Percentiles rank a stretch among this genome's conserved stretches.
Conservation (phyloP, 2,329 filamentous ascomycete species). For the Alternaria dauci region DNA sequence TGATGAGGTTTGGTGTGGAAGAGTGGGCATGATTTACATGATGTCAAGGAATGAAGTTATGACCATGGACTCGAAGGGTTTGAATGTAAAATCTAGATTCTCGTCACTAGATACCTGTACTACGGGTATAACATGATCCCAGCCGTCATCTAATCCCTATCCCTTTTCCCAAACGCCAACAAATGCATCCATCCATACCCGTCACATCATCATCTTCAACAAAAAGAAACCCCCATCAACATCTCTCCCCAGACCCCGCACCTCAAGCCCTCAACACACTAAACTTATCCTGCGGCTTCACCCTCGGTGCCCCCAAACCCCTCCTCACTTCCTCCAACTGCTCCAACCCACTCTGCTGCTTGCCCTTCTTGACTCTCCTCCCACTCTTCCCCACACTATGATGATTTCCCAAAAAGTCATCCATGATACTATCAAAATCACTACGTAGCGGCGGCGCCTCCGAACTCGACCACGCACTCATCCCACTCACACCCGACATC, state of each 20-base stretch:
- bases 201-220: neutral
- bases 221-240: neutral
- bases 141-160: neutral
- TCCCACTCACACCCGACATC: conserved; percentile 50
- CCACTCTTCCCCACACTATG: conserved; percentile 70
- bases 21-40: neutral
- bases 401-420: conserved; percentile 85
- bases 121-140: conserved; percentile 1
- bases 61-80: neutral
- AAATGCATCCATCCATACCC: conserved; percentile 1
- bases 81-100: neutral
- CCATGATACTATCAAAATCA: conserved; percentile 90
- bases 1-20: too few relatives aligned
- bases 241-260: neutral
- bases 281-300: conserved; percentile 16
- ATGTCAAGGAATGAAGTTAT: neutral
- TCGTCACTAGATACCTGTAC: neutral
- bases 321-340: conserved; percentile 90
- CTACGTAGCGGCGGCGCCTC: conserved; percentile 66
- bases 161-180: conserved; percentile 2
- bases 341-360: conserved; percentile 80
- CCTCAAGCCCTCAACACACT: conserved; percentile 13
- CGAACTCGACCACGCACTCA: conserved; percentile 48
- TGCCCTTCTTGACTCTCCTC: conserved; percentile 75
- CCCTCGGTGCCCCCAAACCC: conserved; percentile 77